Base-by-base conservation (phyloP, 163 green algal species). In the Chlorella variabilis region DNA sequence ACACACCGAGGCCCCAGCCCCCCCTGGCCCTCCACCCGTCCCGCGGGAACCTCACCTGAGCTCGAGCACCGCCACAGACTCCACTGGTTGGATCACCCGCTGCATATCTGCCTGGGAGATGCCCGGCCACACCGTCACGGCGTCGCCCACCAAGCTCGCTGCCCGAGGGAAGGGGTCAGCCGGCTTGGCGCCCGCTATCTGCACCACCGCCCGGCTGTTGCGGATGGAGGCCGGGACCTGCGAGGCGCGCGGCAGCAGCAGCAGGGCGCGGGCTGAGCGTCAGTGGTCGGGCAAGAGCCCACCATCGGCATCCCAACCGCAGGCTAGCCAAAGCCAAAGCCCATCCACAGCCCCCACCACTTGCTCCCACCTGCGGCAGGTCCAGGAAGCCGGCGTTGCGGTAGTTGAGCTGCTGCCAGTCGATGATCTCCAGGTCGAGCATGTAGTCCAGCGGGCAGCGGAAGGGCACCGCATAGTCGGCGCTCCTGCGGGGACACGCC, bases 31-130 rank as follows among this genome's bases (percentile, higher is more conserved):
- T n/a, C n/a, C n/a, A n/a, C n/a, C n/a, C n/a, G n/a, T n/a, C n/a
- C n/a, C n/a, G n/a, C n/a, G n/a, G n/a, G n/a, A n/a, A n/a, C 1
- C 70, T 21, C 70, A 77, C 70, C 70, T 77, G 25, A 77, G 20
- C 48, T 34, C 70, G 18, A 77, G 70, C 48, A 77, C 70, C 1
- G 48, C 48, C 0, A 31, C 48, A 7, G 58, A 23, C 20, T 66
- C 70, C 48, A 77, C 48, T 0, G 70, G 48, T 18, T 65, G 6
- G 31, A 66, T 48, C 70, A 59, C 70, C 31, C 49, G 70, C 48
- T 42, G 7, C 48, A 77, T 29, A 18, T 77, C 48, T 13, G 2
- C 70, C 18, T 77, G 29, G 7, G 20, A 15, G 48, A 77, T 77
- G 9, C 70, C 70, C 18, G 70, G 70, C 70, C 70, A 77, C 13